These are phyloP conservation scores for Crithidia bombi DNA, from an alignment of 208 protist genomes.

Conservation along the genomic window DNA sequence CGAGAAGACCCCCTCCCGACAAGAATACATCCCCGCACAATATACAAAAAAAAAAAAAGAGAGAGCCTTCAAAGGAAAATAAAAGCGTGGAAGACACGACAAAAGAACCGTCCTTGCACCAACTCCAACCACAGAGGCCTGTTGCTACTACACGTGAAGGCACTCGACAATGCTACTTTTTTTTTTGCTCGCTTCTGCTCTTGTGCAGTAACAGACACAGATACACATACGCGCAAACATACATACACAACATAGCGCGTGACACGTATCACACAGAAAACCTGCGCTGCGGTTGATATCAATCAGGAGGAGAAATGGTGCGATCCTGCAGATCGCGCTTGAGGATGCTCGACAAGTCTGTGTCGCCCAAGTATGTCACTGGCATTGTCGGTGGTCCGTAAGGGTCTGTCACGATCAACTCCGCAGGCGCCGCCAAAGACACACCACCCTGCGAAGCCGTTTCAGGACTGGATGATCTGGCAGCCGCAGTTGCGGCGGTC, in stretches of 20 bases:
- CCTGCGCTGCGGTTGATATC: background rate
- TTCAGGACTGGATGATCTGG: background rate
- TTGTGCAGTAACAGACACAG: too few relatives aligned
- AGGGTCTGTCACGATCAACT: conserved; percentile 21
- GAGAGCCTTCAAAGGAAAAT: background rate
- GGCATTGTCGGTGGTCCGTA: conserved; percentile 22
- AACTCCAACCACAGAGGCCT: too few relatives aligned
- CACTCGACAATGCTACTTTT: too few relatives aligned
- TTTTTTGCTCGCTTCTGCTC: too few relatives aligned
- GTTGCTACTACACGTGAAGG: too few relatives aligned
- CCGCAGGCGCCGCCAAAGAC: conserved; percentile 2
- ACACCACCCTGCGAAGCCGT: background rate
- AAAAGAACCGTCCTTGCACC: too few relatives aligned
- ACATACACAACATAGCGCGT: too few relatives aligned
- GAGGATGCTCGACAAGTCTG: conserved; percentile 36
- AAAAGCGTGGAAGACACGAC: background rate
- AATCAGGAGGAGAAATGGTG: conserved; percentile 25
- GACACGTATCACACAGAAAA: too few relatives aligned
- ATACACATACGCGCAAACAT: too few relatives aligned
- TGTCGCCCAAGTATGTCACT: conserved; percentile 31
- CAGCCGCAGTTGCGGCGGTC: background rate
- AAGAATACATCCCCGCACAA: too few relatives aligned
- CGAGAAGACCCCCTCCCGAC: too few relatives aligned
- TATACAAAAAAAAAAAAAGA: too few relatives aligned
- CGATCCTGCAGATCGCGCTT: conserved; percentile 34